Base-by-base conservation (phyloP, 1,284 basidiomycete species). In the Kwoniella shivajii region DNA sequence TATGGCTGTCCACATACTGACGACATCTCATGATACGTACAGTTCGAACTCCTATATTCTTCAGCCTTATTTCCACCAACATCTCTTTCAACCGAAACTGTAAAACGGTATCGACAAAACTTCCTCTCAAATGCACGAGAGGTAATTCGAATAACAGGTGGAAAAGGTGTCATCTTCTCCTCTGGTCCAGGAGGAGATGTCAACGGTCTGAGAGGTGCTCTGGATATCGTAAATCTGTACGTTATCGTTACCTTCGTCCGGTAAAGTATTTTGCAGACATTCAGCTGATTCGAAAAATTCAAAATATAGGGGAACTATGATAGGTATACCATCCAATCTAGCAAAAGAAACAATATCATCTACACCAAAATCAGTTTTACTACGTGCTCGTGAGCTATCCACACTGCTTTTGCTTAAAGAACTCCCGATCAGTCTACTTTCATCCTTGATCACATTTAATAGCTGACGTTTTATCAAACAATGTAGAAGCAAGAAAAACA, bases 251-350 rank as follows among this genome's bases (percentile, higher is more conserved):
- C 4, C 42, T 43, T 16, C 27, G 20, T 29, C 10, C 4, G 4
- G 16, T 6, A 5, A 50, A 27, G 22, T 29, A 11, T 4, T 33
- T 6, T 33, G 9, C 18, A 22, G 14, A 42, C 20, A n/a, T 51
- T 20, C n/a, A 30, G n/a, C 16, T 20, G 29, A n/a, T n/a, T 20
- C 7, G 22, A n/a, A 2, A 10, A 18, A 33, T 45, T 6, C 3
- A 3, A 11, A 9, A 9, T 20, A 5, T 41, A 76, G 74, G 6
- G 76, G 67, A 4, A 72, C 73, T 6, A 65, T 76, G 38, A 61
- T 78, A 41, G 77, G 77, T 5, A 71, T 78, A 60, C 74, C 76
- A 11, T 72, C 76, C n/a, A 78, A 78, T 61, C 60, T 78, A 7
- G 75, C 77, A 5, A 77, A 74, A 56, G 74, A 78, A 39, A 67